Conservation (phyloP, 768 basidiomycete genomes). For the Trametes elegans region DNA sequence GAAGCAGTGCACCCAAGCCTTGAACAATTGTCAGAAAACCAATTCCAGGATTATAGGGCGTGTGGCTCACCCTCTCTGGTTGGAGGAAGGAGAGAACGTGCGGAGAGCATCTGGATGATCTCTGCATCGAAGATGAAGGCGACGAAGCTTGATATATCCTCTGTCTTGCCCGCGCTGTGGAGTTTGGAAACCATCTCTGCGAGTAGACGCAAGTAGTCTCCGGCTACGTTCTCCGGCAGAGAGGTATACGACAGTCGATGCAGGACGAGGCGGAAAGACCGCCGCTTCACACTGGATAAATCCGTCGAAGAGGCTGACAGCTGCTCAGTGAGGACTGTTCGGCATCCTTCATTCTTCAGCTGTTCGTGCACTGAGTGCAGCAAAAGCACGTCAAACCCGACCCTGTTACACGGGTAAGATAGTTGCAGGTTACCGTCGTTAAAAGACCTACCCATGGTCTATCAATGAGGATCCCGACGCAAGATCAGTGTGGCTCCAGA, state of each 20-base stretch:
- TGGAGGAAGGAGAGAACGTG: not conserved
- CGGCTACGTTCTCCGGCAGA: constrained; percentile 7
- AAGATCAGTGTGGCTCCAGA: constrained; percentile 42
- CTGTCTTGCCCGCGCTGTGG: not conserved
- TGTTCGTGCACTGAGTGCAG: constrained; percentile 30
- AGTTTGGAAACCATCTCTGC: not conserved
- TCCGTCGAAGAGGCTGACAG: constrained; percentile 30
- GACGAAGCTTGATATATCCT: not conserved
- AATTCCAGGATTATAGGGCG: too few relatives aligned
- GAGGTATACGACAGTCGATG: constrained; percentile 31
- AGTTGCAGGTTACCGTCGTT: not conserved
- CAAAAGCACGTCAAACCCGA: constrained; percentile 47
- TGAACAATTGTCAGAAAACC: not conserved
- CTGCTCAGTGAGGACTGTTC: constrained; percentile 36
- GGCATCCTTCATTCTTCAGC: constrained; percentile 23
- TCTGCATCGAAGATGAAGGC: constrained; percentile 5
- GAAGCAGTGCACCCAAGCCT: constrained; percentile 1
- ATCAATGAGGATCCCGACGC: constrained; percentile 25
- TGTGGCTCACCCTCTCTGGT: not conserved
- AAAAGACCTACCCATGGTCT: constrained; percentile 29
- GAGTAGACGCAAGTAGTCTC: constrained; percentile 10
- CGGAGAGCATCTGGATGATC: not conserved
- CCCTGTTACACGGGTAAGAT: constrained; percentile 14
- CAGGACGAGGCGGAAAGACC: constrained; percentile 36
- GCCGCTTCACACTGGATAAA: constrained; percentile 33